These are phyloP conservation scores for Candida pseudocylindracea DNA, from an alignment of 1,139 yeast genomes.

Conservation along the genomic window DNA sequence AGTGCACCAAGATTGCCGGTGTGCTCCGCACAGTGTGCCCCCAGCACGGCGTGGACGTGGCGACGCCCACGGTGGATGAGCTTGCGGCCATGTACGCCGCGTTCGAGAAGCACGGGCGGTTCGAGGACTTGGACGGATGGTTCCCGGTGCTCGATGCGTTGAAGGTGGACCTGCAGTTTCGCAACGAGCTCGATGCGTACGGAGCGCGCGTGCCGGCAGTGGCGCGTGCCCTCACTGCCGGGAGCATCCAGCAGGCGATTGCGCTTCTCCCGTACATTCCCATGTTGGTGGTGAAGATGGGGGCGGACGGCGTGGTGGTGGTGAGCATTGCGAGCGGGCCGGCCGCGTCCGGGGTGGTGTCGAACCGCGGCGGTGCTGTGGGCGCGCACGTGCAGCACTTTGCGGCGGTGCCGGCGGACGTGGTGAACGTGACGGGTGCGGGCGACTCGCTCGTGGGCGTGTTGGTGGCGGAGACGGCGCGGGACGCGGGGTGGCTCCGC, in stretches of 20 bases:
- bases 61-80: slow-evolving; percentile 54
- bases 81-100: slow-evolving; percentile 28
- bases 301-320: slow-evolving; percentile 36
- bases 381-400: slow-evolving; percentile 48
- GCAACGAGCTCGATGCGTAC: slow-evolving; percentile 15
- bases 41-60: slow-evolving; percentile 12
- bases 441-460: slow-evolving; percentile 52
- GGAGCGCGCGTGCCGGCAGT: slow-evolving; percentile 6
- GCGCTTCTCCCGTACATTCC: slow-evolving; percentile 55
- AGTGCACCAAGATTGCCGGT: slow-evolving; percentile 2
- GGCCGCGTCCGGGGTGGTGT: slow-evolving; percentile 4
- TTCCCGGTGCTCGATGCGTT: slow-evolving; percentile 48
- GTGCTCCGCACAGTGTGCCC: slow-evolving; percentile 10
- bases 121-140: slow-evolving; percentile 47
- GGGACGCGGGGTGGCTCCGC: no score
- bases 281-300: slow-evolving; percentile 44
- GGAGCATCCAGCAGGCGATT: slow-evolving; percentile 46
- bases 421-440: slow-evolving; percentile 44
- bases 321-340: slow-evolving; percentile 8
- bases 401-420: slow-evolving; percentile 9
- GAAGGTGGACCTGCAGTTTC: slow-evolving; percentile 23
- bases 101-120: slow-evolving; percentile 22
- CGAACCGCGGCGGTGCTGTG: slow-evolving; percentile 8
- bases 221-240: slow-evolving; percentile 13
- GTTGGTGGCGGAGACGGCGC: slow-evolving; percentile 4